Conservation (phyloP, 129 eudicot genomes). For the Logfia minima region DNA sequence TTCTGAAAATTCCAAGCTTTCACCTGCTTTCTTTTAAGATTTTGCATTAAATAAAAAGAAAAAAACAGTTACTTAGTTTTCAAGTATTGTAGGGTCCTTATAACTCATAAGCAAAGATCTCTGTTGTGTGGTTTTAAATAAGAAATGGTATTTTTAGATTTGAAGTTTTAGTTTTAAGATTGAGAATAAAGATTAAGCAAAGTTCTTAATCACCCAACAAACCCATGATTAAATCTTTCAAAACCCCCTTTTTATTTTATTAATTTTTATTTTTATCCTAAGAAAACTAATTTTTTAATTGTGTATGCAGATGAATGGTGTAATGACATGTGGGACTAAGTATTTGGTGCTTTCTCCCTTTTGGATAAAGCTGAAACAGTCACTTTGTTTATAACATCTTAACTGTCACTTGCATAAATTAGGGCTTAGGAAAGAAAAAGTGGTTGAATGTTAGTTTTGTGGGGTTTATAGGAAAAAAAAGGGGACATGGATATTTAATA, state of each 20-base stretch:
- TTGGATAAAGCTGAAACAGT: slow-evolving; percentile 39
- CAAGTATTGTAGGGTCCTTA: slow-evolving; percentile 69
- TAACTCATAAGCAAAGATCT: slow-evolving; percentile 45
- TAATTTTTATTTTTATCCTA: slow-evolving; percentile 14
- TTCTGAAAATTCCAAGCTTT: slow-evolving; percentile 44
- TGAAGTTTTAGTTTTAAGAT: slow-evolving; percentile 18
- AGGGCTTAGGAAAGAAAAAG: slow-evolving; percentile 35
- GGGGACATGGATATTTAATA: slow-evolving; percentile 23
- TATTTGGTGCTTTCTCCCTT: slow-evolving; percentile 34
- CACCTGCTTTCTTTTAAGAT: slow-evolving; percentile 30
- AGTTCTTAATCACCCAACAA: slow-evolving; percentile 72
- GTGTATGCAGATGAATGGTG: slow-evolving; percentile 37
- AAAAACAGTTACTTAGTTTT: slow-evolving; percentile 49
- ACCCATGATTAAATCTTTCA: slow-evolving; percentile 40
- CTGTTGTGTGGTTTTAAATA: slow-evolving; percentile 31
- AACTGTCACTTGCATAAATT: slow-evolving; percentile 38
- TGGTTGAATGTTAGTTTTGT: slow-evolving; percentile 15
- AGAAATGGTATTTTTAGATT: background rate
- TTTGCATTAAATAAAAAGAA: slow-evolving; percentile 16
- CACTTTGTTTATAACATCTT: slow-evolving; percentile 36
- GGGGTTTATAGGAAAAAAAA: slow-evolving; percentile 13
- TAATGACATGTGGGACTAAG: slow-evolving; percentile 42
- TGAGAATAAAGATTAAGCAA: slow-evolving; percentile 66
- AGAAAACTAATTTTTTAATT: slow-evolving; percentile 27
- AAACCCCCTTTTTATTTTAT: slow-evolving; percentile 27